Base-by-base conservation (phyloP, 345 rosid species). In the Gossypium raimondii region DNA sequence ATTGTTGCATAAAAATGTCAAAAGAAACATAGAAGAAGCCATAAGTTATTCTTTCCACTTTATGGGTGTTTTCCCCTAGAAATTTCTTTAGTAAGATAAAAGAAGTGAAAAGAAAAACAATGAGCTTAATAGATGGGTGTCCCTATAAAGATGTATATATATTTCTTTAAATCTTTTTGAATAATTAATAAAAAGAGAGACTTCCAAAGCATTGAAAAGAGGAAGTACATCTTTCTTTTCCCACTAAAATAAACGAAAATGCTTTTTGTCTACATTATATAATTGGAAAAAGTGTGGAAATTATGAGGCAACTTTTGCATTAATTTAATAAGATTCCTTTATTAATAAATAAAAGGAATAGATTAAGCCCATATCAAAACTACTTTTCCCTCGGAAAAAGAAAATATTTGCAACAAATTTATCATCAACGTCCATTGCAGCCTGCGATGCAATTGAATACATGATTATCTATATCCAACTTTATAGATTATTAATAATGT, bases 171-270 rank as follows among this genome's bases (percentile, higher is more conserved):
- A 51, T 17, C 34, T 70, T 70, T 53, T 78, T 55, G 20, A 71
- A 51, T 67, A 58, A 58, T 77, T 29, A 74, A 75, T 77, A 67
- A 17, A 75, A 85, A 86, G 41, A 78, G 87, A 75, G 81, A 77
- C 82, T 82, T 86, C 44, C 24, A 86, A 88, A 87, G 90, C 90
- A 81, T 67, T 86, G 53, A 63, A 82, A 85, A 87, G 80, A 78
- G 81, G 87, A 89, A 85, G 89, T 75, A 78, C 78, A 68, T 34
- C 68, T 76, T 89, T 83, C 73, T 80, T 87, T 82, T 74, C 80
- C 77, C 51, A 76, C 73, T 20, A 82, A 73, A 57, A 77, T 79
- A 73, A 80, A 80, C 11, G 78, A 83, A 87, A 87, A 79, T 77
- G 81, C 84, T 76, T 75, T 81, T 81, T 87, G 79, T 83, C 84